A percentile compares a stretch with the other conserved stretches of the same genome.
phyloP scores from a whole-genome alignment of 352 stramenopile species.

The Globisporangium paddicum region DNA sequence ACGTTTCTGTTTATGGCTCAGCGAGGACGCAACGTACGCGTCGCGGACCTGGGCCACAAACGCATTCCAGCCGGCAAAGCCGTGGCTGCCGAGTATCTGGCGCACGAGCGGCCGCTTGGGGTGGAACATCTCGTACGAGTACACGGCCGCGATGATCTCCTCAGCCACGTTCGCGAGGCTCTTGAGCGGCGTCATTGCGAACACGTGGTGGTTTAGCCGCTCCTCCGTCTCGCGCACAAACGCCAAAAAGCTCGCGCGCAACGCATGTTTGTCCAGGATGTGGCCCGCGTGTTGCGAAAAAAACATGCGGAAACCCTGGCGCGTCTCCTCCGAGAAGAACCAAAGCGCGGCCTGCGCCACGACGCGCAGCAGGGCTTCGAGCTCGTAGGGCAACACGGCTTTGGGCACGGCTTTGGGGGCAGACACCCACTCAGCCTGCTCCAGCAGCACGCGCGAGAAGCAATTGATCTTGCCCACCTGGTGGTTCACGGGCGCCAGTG shows the following conservation, averaged over 20 bases:
- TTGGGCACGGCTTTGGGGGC: background rate
- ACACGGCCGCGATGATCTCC: constrained; percentile 60
- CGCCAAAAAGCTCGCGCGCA: constrained; percentile 42
- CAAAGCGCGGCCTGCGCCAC: constrained; percentile 36
- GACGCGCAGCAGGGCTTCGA: constrained; percentile 37
- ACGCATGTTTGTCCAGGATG: constrained; percentile 33
- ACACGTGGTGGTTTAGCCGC: constrained; percentile 41
- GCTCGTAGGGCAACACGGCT: constrained; percentile 18
- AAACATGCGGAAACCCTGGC: constrained; percentile 38
- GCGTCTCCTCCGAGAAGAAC: constrained; percentile 46
- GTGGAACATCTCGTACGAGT: constrained; percentile 45
- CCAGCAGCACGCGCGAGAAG: constrained; percentile 38
- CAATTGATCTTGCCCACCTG: constrained; percentile 32
- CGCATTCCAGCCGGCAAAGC: constrained; percentile 43
- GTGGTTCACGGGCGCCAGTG: constrained; percentile 8
- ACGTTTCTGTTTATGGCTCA: background rate
- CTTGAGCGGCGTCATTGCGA: constrained; percentile 28
- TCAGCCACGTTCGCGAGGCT: constrained; percentile 47
- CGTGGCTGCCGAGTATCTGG: constrained; percentile 42
- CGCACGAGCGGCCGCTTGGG: constrained; percentile 38
- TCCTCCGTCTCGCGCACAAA: constrained; percentile 41
- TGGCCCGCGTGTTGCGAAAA: constrained; percentile 25
- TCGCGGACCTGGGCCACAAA: constrained; percentile 70
- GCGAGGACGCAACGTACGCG: constrained; percentile 30
- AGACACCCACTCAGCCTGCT: constrained; percentile 23